phyloP scores from a whole-genome alignment of 2,329 filamentous ascomycete genomes.

The Phoma sp. region DNA sequence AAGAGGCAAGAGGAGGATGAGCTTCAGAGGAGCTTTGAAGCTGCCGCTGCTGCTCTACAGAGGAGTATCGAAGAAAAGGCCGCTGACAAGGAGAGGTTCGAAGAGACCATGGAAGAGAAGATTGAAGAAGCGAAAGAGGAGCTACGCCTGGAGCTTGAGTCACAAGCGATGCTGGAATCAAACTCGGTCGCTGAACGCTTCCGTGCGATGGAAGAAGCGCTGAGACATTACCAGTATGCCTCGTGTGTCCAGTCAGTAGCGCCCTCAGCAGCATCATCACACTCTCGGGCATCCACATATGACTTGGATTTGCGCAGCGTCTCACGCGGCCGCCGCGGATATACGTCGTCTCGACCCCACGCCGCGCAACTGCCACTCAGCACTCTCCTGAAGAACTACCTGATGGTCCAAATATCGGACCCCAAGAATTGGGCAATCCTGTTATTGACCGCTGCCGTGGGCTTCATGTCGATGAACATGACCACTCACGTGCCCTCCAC shows the following conservation, averaged over 20 bases:
- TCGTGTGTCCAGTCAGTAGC: slow-evolving; percentile 17
- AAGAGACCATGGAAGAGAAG: slow-evolving; percentile 35
- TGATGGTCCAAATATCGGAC: slow-evolving; percentile 60
- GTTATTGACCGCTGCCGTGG: slow-evolving; percentile 52
- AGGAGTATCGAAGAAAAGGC: slow-evolving; percentile 38
- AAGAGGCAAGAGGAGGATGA: slow-evolving; percentile 36
- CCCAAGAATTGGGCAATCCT: slow-evolving; percentile 60
- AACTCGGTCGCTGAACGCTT: slow-evolving; percentile 39
- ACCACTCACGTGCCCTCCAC: slow-evolving; percentile 14
- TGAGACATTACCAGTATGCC: slow-evolving; percentile 28
- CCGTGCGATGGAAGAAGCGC: slow-evolving; percentile 35
- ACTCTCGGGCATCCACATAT: slow-evolving; percentile 3
- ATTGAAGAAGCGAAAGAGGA: slow-evolving; percentile 43
- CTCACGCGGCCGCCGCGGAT: slow-evolving; percentile 16
- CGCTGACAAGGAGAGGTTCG: slow-evolving; percentile 34
- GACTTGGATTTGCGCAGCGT: slow-evolving; percentile 16
- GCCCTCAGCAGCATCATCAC: slow-evolving; percentile 7
- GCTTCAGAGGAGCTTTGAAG: slow-evolving; percentile 35
- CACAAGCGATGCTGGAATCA: slow-evolving; percentile 37
- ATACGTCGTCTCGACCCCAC: slow-evolving; percentile 19
- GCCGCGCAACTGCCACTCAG: slow-evolving; percentile 57
- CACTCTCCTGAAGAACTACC: slow-evolving; percentile 60
- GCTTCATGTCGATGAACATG: slow-evolving; percentile 48
- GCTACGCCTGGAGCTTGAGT: slow-evolving; percentile 41
- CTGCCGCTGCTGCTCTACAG: slow-evolving; percentile 34